Percentiles rank a stretch among this genome's conserved stretches.
phyloP scores from a whole-genome alignment of 345 rosid species.

The Citrus inodora region DNA sequence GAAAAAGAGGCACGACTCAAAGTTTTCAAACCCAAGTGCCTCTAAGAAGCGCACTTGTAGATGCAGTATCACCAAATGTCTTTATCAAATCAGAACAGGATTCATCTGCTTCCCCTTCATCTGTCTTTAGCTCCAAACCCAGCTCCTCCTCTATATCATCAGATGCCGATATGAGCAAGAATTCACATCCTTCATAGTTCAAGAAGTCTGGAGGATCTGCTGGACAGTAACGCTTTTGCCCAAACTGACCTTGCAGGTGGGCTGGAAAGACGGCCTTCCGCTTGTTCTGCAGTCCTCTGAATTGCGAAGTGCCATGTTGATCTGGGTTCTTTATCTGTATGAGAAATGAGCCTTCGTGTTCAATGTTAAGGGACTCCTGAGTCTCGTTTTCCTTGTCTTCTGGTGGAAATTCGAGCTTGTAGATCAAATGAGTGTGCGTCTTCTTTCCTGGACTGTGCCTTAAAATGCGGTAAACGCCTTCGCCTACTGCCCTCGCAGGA shows the following conservation, averaged over 20 bases:
- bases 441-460: slow-evolving; percentile 47
- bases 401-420: slow-evolving; percentile 64
- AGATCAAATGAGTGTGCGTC: slow-evolving; percentile 66
- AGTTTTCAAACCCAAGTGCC: slow-evolving; percentile 54
- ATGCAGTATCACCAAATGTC: slow-evolving; percentile 55
- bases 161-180: slow-evolving; percentile 61
- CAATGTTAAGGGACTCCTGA: slow-evolving; percentile 62
- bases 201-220: slow-evolving; percentile 72
- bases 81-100: slow-evolving; percentile 51
- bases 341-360: slow-evolving; percentile 62
- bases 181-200: slow-evolving; percentile 78
- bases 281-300: slow-evolving; percentile 55
- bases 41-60: slow-evolving; percentile 42
- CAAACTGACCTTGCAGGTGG: slow-evolving; percentile 55
- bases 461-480: slow-evolving; percentile 67
- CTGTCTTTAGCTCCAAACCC: slow-evolving; percentile 54
- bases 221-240: slow-evolving; percentile 35
- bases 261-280: slow-evolving; percentile 66
- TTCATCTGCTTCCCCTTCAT: slow-evolving; percentile 33
- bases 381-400: slow-evolving; percentile 40
- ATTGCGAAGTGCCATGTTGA: slow-evolving; percentile 29
- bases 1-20: too few species aligned
- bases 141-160: slow-evolving; percentile 64
- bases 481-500: slow-evolving; percentile 62
- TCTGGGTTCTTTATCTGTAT: slow-evolving; percentile 71